These are phyloP conservation scores for Xylariaceae sp. DNA, from an alignment of 2,329 filamentous ascomycete species.

Conservation along the genomic window DNA sequence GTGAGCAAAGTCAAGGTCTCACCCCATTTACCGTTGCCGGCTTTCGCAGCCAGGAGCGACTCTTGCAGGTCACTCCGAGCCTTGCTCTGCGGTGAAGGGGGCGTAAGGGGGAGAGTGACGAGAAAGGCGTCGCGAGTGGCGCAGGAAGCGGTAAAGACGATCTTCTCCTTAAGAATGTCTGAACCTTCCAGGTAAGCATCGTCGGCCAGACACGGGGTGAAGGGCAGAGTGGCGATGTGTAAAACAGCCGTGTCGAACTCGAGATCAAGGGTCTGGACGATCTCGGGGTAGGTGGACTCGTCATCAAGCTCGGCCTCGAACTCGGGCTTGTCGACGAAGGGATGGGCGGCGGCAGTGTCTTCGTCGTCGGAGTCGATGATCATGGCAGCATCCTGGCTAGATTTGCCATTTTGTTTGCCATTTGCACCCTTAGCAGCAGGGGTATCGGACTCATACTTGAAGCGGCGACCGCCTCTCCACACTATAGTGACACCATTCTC, in stretches of 20 bases:
- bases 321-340: constrained; percentile 53
- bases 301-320: constrained; percentile 54
- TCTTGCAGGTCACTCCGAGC: constrained; percentile 50
- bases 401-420: constrained; percentile 51
- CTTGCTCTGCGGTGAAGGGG: constrained; percentile 60
- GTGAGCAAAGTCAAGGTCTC: constrained; percentile 54
- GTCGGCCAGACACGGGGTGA: constrained; percentile 46
- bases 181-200: constrained; percentile 48
- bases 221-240: constrained; percentile 55
- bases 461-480: constrained; percentile 62
- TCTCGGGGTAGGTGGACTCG: constrained; percentile 51
- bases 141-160: constrained; percentile 61
- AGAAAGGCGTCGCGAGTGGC: constrained; percentile 56
- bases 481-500: constrained; percentile 60
- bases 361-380: constrained; percentile 64
- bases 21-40: constrained; percentile 62
- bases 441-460: constrained; percentile 46
- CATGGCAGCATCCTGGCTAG: constrained; percentile 54
- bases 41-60: constrained; percentile 50
- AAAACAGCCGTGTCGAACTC: constrained; percentile 54
- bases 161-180: constrained; percentile 52
- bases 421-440: constrained; percentile 28
- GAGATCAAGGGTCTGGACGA: constrained; percentile 61
- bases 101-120: constrained; percentile 58
- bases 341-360: constrained; percentile 31